These are phyloP conservation scores for Fusarium sp. DNA, from an alignment of 2,329 filamentous ascomycete species.

Conservation along the genomic window DNA sequence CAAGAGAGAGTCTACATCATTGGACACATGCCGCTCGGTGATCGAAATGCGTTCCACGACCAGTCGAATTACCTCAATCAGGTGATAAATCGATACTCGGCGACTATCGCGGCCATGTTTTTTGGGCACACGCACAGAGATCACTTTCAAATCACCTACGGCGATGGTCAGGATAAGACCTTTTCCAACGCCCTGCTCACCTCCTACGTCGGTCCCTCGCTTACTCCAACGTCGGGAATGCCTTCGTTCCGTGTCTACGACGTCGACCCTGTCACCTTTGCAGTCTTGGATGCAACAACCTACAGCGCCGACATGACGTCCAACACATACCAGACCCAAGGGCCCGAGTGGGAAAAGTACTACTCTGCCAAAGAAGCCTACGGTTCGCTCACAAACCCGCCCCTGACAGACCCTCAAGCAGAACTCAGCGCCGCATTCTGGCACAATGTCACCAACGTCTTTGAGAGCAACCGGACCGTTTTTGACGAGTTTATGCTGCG, in stretches of 20 bases:
- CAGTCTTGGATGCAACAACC: conserved; percentile 63
- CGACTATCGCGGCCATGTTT: conserved; percentile 66
- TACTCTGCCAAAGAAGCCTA: conserved; percentile 68
- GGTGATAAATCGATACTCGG: conserved; percentile 63
- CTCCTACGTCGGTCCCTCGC: conserved; percentile 65
- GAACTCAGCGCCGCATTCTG: conserved; percentile 68
- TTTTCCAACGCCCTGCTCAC: conserved; percentile 58
- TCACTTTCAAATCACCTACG: conserved; percentile 66
- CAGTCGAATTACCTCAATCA: conserved; percentile 64
- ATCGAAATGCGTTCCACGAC: conserved; percentile 63
- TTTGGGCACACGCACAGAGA: conserved; percentile 69
- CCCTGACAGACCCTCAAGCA: conserved; percentile 51
- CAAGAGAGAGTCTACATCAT: conserved; percentile 67
- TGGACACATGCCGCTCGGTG: conserved; percentile 66
- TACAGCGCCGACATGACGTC: conserved; percentile 65
- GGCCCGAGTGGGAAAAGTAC: conserved; percentile 64
- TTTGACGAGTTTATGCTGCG: conserved; percentile 61
- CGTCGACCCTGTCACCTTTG: conserved; percentile 67
- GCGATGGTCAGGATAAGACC: conserved; percentile 56
- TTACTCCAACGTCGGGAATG: conserved; percentile 66
- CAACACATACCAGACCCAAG: conserved; percentile 55
- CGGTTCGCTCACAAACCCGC: conserved; percentile 57
- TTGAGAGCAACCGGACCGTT: conserved; percentile 55
- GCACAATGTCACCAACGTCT: conserved; percentile 64
- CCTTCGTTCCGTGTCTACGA: conserved; percentile 69